phyloP scores from a whole-genome alignment of 768 basidiomycete genomes.

The Symmetrospora coprosmae region DNA sequence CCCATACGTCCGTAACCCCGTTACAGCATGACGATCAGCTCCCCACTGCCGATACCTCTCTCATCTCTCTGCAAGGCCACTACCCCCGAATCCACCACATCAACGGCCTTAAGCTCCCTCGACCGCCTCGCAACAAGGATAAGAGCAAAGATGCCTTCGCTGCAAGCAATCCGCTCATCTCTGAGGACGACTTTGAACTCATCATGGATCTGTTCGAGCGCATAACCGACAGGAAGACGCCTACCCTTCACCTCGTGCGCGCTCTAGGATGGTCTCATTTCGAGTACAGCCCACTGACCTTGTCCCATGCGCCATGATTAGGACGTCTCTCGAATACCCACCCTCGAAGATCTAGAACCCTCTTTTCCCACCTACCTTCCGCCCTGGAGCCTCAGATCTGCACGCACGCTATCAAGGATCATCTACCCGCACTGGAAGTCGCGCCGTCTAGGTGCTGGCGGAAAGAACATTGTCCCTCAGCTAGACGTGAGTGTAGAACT shows the following conservation, averaged over 20 bases:
- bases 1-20: not conserved
- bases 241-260: slow-evolving; percentile 72
- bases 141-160: slow-evolving; percentile 50
- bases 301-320: slow-evolving; percentile 38
- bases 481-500: slow-evolving; percentile 80
- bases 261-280: not conserved
- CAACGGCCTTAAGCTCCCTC: slow-evolving; percentile 33
- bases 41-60: not conserved
- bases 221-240: slow-evolving; percentile 72
- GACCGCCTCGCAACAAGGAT: slow-evolving; percentile 36
- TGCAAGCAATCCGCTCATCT: slow-evolving; percentile 41
- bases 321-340: slow-evolving; percentile 34
- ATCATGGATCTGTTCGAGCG: slow-evolving; percentile 91
- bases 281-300: not conserved
- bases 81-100: slow-evolving; percentile 3
- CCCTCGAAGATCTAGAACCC: slow-evolving; percentile 33
- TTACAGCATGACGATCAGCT: not conserved
- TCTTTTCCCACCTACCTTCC: slow-evolving; percentile 32
- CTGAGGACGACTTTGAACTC: slow-evolving; percentile 85
- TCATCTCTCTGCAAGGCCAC: slow-evolving; percentile 7
- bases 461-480: slow-evolving; percentile 68
- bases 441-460: slow-evolving; percentile 61
- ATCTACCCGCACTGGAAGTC: slow-evolving; percentile 85
- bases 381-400: slow-evolving; percentile 47
- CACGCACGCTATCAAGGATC: slow-evolving; percentile 38